A percentile compares a stretch with the other conserved stretches of the same genome.
These are phyloP conservation scores for Coemansia sp. DNA, from an alignment of 192 early-diverging fungal genomes.

Conservation along the genomic window DNA sequence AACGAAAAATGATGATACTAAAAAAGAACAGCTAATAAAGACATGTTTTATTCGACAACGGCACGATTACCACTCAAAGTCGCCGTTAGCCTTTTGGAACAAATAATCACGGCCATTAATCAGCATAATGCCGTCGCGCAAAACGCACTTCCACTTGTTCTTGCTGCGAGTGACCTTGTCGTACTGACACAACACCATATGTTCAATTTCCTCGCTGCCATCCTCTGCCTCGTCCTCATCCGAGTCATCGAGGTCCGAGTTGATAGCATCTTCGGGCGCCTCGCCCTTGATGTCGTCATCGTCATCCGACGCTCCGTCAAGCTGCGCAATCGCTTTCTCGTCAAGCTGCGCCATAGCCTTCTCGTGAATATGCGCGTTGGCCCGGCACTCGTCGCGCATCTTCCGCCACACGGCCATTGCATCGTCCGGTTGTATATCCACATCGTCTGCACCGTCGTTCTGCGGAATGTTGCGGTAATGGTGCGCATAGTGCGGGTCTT, in stretches of 20 bases:
- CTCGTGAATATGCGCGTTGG: background rate
- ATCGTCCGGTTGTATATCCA: background rate
- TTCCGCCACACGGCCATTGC: constrained; percentile 32
- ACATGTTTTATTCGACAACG: background rate
- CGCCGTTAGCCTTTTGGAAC: constrained; percentile 91
- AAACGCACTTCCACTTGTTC: constrained; percentile 98
- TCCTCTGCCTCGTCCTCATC: constrained; percentile 67
- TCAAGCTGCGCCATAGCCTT: background rate
- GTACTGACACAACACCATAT: constrained; percentile 75
- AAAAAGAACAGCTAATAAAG: background rate
- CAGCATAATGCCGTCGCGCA: constrained; percentile 95
- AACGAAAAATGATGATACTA: too few species aligned
- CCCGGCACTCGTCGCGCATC: constrained; percentile 19
- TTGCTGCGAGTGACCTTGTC: constrained; percentile 90
- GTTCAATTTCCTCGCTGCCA: constrained; percentile 65
- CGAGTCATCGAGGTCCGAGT: constrained; percentile 75
- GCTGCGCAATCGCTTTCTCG: constrained; percentile 16
- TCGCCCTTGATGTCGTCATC: constrained; percentile 42
- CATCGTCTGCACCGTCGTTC: constrained; percentile 54
- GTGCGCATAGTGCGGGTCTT: constrained; percentile 7
- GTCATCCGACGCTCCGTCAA: constrained; percentile 46
- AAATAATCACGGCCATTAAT: constrained; percentile 94
- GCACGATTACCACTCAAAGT: constrained; percentile 89
- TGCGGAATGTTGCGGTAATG: constrained; percentile 55
- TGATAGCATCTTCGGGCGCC: constrained; percentile 61